Base-by-base conservation (phyloP, 2,329 filamentous ascomycete genomes). In the Juglanconis oblonga region DNA sequence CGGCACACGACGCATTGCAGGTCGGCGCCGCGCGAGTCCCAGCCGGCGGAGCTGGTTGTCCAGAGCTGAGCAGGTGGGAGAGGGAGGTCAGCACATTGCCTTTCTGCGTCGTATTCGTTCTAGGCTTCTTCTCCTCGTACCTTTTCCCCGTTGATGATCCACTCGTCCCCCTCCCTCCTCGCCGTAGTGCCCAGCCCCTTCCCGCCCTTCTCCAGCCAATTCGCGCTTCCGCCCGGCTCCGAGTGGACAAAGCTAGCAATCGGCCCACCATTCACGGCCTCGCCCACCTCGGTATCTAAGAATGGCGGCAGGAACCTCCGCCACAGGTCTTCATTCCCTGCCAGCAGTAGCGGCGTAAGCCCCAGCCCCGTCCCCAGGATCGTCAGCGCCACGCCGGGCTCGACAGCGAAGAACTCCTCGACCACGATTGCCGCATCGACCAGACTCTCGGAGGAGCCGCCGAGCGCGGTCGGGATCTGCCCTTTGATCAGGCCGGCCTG, bases 161-260 rank as follows among this genome's bases (percentile, higher is more conserved):
- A 63, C 6, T 58, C 33, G 6, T 36, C 52, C 1, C 58, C 61
- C 1, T 52, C 61, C 50, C 24, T 36, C 47, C 58, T 42, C 29
- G 61, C 61, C 13, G 61, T 63, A 4, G 58, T 61, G 10, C 33
- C 38, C 3, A 63, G 51, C 14, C 61, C 61, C 33, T n/a, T 48
- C 6, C 42, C 61, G 14, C 61, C 58, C 14, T 36, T 63, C 51
- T 63, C 61, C 9, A 63, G 58, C 50, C 54, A 63, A 32, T 63
- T 63, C 3, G 61, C 58, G 50, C 52, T 61, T 6, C 61, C 61
- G 4, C 54, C 58, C 8, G 61, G 61, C 55, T 63, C 61, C 1
- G 58, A 61, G 17, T 57, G 55, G 51, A 61, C 54, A 4, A 63
- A 61, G 17, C 50, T 55, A 17, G 61, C 61, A 3, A 58, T 14